A percentile compares a stretch with the other conserved stretches of the same genome.
Evolutionary conservation across 139 green algal species (phyloP).

Genomic region (Tetraselmis striata): DNA sequence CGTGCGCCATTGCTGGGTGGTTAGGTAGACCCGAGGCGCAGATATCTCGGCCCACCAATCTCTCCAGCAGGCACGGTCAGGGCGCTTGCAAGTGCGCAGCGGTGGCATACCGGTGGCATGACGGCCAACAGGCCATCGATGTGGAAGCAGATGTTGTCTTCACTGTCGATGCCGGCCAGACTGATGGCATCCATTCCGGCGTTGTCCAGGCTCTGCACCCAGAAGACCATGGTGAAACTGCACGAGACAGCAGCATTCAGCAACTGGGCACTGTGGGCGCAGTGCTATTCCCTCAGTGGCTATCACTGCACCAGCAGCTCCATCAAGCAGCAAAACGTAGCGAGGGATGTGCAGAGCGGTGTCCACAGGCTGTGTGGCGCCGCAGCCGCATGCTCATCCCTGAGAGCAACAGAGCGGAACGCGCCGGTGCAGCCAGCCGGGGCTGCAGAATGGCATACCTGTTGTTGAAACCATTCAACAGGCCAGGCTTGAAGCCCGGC

Average conservation of each 20-base stretch:
- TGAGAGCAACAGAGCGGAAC: background rate
- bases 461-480: background rate
- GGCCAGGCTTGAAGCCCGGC: background rate
- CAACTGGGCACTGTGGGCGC: no score
- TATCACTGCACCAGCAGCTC: no score
- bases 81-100: no score
- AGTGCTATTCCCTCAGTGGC: no score
- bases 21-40: no score
- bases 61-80: background rate
- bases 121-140: background rate
- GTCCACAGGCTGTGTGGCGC: no score
- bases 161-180: background rate
- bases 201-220: background rate
- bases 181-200: background rate
- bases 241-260: background rate
- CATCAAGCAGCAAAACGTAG: no score
- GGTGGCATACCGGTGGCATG: background rate
- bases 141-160: background rate
- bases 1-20: no score
- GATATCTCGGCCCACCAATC: background rate
- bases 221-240: background rate
- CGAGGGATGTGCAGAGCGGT: background rate
- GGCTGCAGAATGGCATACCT: background rate
- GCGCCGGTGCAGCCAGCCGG: background rate
- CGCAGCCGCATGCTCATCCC: no score